Evolutionary conservation across 805 yeast genomes (phyloP).

Genomic region (Torulaspora gathmanii): DNA sequence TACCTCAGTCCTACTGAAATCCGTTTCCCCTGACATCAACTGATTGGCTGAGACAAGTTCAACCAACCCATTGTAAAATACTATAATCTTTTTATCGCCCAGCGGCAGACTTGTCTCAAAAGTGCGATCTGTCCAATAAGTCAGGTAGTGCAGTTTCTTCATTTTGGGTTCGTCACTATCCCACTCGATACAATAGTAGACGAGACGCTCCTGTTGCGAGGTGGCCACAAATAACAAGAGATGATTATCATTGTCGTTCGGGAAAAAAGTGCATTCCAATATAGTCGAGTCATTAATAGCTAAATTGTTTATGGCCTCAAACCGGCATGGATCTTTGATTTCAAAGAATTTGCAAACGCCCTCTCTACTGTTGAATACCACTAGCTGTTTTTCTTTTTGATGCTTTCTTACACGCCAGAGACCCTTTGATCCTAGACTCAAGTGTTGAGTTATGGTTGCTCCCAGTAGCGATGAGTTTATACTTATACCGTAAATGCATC

Average conservation of each 20-base stretch:
- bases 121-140: conserved; percentile 18
- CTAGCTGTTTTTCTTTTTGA: conserved; percentile 15
- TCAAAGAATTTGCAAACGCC: conserved; percentile 25
- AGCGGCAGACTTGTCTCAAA: conserved; percentile 22
- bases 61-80: conserved; percentile 13
- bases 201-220: conserved; percentile 18
- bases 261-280: conserved; percentile 19
- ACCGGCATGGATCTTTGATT: conserved; percentile 14
- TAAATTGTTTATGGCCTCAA: conserved; percentile 24
- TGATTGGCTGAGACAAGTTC: conserved; percentile 28
- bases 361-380: conserved; percentile 12
- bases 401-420: conserved; percentile 21
- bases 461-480: conserved; percentile 3
- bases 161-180: conserved; percentile 13
- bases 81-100: conserved; percentile 17
- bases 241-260: conserved; percentile 11
- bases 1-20: conserved; percentile 11
- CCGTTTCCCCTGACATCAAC: conserved; percentile 31
- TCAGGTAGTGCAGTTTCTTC: conserved; percentile 28
- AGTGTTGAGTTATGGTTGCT: conserved; percentile 20
- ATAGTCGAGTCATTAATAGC: conserved; percentile 18
- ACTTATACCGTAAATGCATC: conserved; percentile 16
- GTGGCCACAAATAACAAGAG: conserved; percentile 23
- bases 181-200: conserved; percentile 30
- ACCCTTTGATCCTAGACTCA: conserved; percentile 18